Evolutionary conservation across 192 early-diverging fungal species (phyloP), one percentile per base, ranked within the genome.

Genomic region (Coemansia sp.): DNA sequence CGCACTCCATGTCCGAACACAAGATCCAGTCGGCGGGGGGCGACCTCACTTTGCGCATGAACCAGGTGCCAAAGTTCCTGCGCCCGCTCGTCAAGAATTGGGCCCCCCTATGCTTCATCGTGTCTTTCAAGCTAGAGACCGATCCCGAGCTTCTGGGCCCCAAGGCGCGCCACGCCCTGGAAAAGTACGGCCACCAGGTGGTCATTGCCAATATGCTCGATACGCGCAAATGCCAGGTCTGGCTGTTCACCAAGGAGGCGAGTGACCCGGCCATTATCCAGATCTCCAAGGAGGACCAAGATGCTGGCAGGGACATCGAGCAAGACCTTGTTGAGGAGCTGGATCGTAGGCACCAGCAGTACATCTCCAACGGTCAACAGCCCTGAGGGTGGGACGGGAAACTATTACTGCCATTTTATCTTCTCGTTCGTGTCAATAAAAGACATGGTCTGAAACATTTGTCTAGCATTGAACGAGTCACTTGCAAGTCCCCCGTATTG

Each of bases 101-200:
- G 98, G 95, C 92, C 0, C 85, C 86, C n/a, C 54, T 76, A 31
- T 92, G 92, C 6, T 93, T 93, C 69, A 93, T 95, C 70, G 89
- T 99, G n/a, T 99, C 98, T 19, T 99, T 99, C 83, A 99, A 87
- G 86, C 74, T 99, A 6, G 98, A 99, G 68, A 99, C 98, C 0
- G 98, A 99, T 64, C 85, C 87, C 1, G 65, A 79, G 11, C 72
- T 99, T 35, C 74, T 99, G 53, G 87, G 91, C 17, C 68, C 85
- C 36, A 99, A 99, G 80, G 88, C 95, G 0, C 82, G 86, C 16
- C 77, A 88, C 69, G 89, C 95, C 3, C 69, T 99, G 31, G 84
- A 79, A 31, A 84, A 89, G 37, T 99, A 99, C 75, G 93, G 94
- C 17, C 98, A 99, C 76, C 96, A 99, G 75, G 87, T 96, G 24